These are phyloP conservation scores for Dryadomyces quercivorus DNA, from an alignment of 2,329 filamentous ascomycete genomes.

Conservation along the genomic window DNA sequence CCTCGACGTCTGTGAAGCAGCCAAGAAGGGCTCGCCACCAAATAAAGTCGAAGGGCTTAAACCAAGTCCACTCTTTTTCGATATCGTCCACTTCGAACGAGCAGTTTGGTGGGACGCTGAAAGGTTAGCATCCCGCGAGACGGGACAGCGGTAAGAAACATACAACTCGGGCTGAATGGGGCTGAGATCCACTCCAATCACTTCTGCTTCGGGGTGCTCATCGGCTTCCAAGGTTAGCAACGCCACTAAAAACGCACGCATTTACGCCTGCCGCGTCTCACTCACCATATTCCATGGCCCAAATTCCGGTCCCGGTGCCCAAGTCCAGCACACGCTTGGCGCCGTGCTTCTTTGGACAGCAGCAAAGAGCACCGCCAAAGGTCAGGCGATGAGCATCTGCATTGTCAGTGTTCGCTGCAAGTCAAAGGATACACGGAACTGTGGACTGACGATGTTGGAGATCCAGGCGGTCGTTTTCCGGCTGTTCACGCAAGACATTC, in stretches of 20 bases:
- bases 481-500: not conserved
- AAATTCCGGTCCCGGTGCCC: slow-evolving; percentile 12
- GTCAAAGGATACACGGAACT: not conserved
- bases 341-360: slow-evolving; percentile 11
- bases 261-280: not conserved
- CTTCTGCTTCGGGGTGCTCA: slow-evolving; percentile 11
- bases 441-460: not conserved
- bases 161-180: slow-evolving; percentile 14
- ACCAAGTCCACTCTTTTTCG: slow-evolving; percentile 15
- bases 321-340: slow-evolving; percentile 13
- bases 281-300: slow-evolving; percentile 14
- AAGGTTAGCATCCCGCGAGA: not conserved
- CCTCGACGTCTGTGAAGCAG: slow-evolving; percentile 10
- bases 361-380: slow-evolving; percentile 8
- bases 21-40: slow-evolving; percentile 11
- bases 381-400: slow-evolving; percentile 5
- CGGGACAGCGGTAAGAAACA: not conserved
- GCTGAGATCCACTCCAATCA: slow-evolving; percentile 14
- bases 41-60: slow-evolving; percentile 12
- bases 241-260: no score
- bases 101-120: slow-evolving; percentile 9
- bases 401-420: not conserved
- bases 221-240: slow-evolving; percentile 8
- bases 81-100: slow-evolving; percentile 13
- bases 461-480: not conserved